Percentiles rank a stretch among this genome's conserved stretches.
These are phyloP conservation scores for Marchantia polymorpha DNA, from an alignment of 225 moss, liverwort and hornwort genomes.

Conservation along the genomic window DNA sequence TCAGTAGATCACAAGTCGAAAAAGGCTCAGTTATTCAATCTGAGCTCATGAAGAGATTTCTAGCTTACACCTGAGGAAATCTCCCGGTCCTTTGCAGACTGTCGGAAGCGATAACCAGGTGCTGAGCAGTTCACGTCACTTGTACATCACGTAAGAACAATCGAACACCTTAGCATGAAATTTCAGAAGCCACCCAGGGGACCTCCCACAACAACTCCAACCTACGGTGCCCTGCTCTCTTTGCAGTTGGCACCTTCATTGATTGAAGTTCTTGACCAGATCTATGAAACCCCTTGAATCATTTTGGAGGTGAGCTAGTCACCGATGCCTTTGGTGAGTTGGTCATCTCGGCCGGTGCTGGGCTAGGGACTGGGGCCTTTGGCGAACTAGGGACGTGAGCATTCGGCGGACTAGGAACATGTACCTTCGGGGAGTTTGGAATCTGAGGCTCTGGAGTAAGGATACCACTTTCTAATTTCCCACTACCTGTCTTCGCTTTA, in stretches of 20 bases:
- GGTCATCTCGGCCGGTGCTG: background rate
- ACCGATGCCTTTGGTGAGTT: slow-evolving; percentile 13
- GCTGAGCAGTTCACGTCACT: background rate
- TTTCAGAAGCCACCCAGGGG: slow-evolving; percentile 2
- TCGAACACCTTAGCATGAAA: slow-evolving; percentile 19
- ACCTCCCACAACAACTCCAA: slow-evolving; percentile 13
- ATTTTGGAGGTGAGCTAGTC: background rate
- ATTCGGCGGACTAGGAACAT: slow-evolving; percentile 17
- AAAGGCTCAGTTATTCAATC: slow-evolving; percentile 18
- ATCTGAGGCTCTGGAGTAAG: slow-evolving; percentile 10
- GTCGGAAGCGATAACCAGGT: background rate
- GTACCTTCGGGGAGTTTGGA: slow-evolving; percentile 16
- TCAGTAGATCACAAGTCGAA: slow-evolving; percentile 19
- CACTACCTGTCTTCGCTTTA: slow-evolving; percentile 32
- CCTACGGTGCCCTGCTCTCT: slow-evolving; percentile 19
- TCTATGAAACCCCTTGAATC: background rate
- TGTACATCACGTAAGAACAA: slow-evolving; percentile 3
- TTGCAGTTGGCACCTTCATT: slow-evolving; percentile 26
- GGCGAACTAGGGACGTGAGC: slow-evolving; percentile 20
- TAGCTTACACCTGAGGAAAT: background rate
- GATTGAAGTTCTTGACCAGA: slow-evolving; percentile 9
- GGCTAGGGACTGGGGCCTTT: slow-evolving; percentile 10
- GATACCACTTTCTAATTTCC: slow-evolving; percentile 19
- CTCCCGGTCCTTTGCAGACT: slow-evolving; percentile 1
- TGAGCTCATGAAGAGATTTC: background rate